Conservation (phyloP, 805 yeast genomes). For the Lipomyces mesembrius region DNA sequence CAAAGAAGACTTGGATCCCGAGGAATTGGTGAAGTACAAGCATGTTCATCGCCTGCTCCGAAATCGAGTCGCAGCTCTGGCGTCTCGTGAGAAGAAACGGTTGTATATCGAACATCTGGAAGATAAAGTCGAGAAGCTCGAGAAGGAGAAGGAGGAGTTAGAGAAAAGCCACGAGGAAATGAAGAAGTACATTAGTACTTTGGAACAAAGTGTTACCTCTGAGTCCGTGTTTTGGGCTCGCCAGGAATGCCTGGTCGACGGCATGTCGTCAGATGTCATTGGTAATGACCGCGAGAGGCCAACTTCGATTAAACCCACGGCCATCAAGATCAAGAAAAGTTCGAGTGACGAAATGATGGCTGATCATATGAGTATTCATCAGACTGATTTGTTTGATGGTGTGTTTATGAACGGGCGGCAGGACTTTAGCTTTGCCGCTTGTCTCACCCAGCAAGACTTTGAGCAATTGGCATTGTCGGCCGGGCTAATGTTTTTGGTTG, state of each 20-base stretch:
- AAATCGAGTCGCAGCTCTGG: slow-evolving; percentile 36
- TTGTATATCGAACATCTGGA: slow-evolving; percentile 35
- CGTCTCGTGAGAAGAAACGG: slow-evolving; percentile 35
- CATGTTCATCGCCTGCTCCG: slow-evolving; percentile 34
- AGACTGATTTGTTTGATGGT: neutral
- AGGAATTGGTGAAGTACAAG: slow-evolving; percentile 34
- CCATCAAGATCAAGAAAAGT: slow-evolving; percentile 4
- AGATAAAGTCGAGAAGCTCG: slow-evolving; percentile 16
- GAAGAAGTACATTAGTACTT: slow-evolving; percentile 7
- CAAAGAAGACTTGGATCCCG: slow-evolving; percentile 35
- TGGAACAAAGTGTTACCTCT: slow-evolving; percentile 15
- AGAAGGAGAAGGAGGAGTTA: slow-evolving; percentile 13
- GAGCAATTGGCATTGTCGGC: slow-evolving; percentile 18
- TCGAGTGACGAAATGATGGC: neutral
- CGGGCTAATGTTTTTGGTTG: slow-evolving; percentile 11
- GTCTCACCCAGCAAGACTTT: slow-evolving; percentile 18
- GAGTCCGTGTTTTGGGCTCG: slow-evolving; percentile 17
- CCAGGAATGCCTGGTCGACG: slow-evolving; percentile 5
- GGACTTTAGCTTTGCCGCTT: neutral
- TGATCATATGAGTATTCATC: slow-evolving; percentile 3
- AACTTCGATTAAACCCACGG: neutral
- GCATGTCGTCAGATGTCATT: neutral
- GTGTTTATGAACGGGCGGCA: slow-evolving; percentile 3
- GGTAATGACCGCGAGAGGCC: neutral
- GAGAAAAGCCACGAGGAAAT: neutral